These are phyloP conservation scores for Graphilbum ipis-grandicollis DNA, from an alignment of 2,329 filamentous ascomycete genomes.

Conservation along the genomic window DNA sequence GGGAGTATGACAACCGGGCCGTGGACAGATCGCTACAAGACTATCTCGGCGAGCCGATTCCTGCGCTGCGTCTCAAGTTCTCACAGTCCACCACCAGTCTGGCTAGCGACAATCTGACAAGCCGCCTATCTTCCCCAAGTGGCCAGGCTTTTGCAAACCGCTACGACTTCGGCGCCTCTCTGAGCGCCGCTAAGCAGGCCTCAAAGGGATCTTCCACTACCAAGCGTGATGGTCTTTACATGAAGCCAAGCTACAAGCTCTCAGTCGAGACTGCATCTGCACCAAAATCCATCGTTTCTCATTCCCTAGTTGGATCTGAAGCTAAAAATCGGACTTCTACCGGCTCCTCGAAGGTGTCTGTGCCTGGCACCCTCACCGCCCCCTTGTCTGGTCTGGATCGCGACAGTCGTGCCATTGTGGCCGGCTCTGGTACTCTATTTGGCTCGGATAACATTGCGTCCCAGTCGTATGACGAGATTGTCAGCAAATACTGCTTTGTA, in stretches of 20 bases:
- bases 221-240: constrained; percentile 39
- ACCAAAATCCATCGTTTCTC: constrained; percentile 3
- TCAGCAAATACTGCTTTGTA: constrained; percentile 99
- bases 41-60: constrained; percentile 43
- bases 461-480: constrained; percentile 85
- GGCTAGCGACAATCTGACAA: constrained; percentile 42
- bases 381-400: constrained; percentile 1
- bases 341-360: constrained; percentile 4
- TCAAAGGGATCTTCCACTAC: constrained; percentile 40
- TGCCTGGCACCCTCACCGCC: constrained; percentile 2
- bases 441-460: constrained; percentile 49
- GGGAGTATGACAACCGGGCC: constrained; percentile 36
- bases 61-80: constrained; percentile 51
- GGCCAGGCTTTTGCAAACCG: constrained; percentile 75
- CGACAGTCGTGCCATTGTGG: constrained; percentile 1
- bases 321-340: constrained; percentile 7
- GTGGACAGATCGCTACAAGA: constrained; percentile 44
- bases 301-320: not conserved
- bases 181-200: constrained; percentile 64
- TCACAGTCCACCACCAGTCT: constrained; percentile 46
- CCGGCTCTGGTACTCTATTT: constrained; percentile 11
- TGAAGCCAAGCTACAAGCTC: constrained; percentile 30
- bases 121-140: constrained; percentile 34
- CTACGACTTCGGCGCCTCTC: constrained; percentile 90
- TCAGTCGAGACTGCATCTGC: not conserved